Base-by-base conservation (phyloP, 495 filamentous ascomycete genomes). In the Penicillium steckii region DNA sequence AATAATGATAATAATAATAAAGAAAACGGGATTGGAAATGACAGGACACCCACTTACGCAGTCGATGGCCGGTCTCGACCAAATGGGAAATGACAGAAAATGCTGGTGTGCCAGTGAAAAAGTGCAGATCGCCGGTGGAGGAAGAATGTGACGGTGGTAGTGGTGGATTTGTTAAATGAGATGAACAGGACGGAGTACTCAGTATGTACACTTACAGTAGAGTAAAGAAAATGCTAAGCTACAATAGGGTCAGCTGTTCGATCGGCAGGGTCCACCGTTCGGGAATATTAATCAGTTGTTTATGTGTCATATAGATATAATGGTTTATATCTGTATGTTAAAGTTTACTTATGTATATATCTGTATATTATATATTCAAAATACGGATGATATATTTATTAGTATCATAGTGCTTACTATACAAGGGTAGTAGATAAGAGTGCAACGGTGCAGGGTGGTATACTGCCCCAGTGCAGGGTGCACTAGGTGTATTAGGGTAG, bases 121-220 rank as follows among this genome's bases (percentile, higher is more conserved):
- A 0, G 33, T 42, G 21, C 9, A 22, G 21, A 48, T 23, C 32
- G 35, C 9, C 30, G 23, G 15, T 37, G 15, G 44, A 12, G 3
- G 12, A 25, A 12, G n/a, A 47, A 60, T 60, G 52, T 49, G 57
- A 60, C 57, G 52, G 52, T 59, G 45, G 56, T 50, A 56, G 46
- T 33, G 30, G 45, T 53, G 48, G 38, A 21, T 32, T 45, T 15
- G 29, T 8, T 21, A 50, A 50, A 43, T 44, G 26, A 19, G 46
- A 37, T 15, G 18, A 15, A 5, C 9, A 15, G 8, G 10, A 26
- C 21, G 13, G 27, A 23, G 7, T 7, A 17, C 10, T 4, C 26
- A 27, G 26, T 27, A 27, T 27, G 10, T 10, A 27, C 26, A 27
- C 5, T 27, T 5, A 10, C 10, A 27, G 26, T 27, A 5, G 10